Evolutionary conservation across 208 protist genomes (phyloP), one percentile per base, ranked within the genome.

Genomic region (Acanthamoeba lenticulata): DNA sequence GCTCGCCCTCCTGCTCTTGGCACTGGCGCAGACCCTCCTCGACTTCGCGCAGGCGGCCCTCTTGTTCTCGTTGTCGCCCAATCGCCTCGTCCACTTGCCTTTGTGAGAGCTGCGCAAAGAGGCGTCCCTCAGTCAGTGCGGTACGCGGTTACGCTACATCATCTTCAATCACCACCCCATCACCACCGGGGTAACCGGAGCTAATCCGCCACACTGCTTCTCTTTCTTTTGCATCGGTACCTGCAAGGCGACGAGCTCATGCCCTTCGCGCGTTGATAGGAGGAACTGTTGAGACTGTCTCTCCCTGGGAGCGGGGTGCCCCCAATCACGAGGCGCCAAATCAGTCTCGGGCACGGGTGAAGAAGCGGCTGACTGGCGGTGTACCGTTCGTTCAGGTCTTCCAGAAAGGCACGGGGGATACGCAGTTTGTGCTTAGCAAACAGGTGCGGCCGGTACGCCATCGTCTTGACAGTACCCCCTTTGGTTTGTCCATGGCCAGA

Each of bases 381-480:
- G 24, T 85, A 85, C 74, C 74, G 4, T 2, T 57, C 74, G 27
- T 85, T 42, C 21, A 85, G 44, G 0, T 32, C 74, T 0, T 45
- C 74, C 4, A 85, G 44, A 42, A 55, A 85, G 5, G 74, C 74
- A 3, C 9, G 6, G 3, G 74, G 74, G 2, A 42, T 85, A 32
- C 44, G 74, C 0, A 3, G 21, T 24, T 36, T 1, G n/a, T 85
- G 6, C 74, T 55, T 85, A 1, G 24, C 74, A 21, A 85, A 85
- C 5, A 85, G 44, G 32, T 85, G 74, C 5, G 74, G 74, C 24
- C 74, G 74, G 44, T 85, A 85, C 40, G 74, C 74, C 38, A 85
- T 45, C 1, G 74, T 85, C 44, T 85, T 85, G 42, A 85, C 42
- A 7, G 74, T 85, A 42, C 74, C 74, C 7, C 74, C 74, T 85